A percentile compares a stretch with the other conserved stretches of the same genome.
Evolutionary conservation across 257 asterid species (phyloP).

Genomic region (Ocimum tenuiflorum): DNA sequence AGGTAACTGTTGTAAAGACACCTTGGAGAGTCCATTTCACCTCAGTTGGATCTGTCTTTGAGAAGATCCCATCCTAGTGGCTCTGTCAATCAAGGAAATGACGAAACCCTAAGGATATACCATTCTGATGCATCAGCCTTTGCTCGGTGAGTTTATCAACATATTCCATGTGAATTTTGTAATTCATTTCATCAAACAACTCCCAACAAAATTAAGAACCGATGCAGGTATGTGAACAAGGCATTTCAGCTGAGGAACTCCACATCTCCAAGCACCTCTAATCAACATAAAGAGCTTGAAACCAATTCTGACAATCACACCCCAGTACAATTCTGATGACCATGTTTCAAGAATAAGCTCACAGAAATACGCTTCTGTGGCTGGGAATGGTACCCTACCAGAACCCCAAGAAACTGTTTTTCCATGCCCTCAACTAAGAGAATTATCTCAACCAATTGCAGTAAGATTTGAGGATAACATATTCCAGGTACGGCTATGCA

Average conservation of each 20-base stretch:
- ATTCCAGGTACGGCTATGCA: constrained; percentile 31
- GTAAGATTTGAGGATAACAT: constrained; percentile 37
- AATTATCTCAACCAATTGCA: constrained; percentile 44
- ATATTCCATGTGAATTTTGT: background rate
- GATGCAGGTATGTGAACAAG: constrained; percentile 61
- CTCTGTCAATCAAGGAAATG: constrained; percentile 58
- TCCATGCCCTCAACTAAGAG: constrained; percentile 31
- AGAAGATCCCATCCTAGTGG: constrained; percentile 62
- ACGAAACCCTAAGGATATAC: constrained; percentile 49
- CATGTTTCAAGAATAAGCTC: constrained; percentile 30
- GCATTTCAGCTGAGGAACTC: constrained; percentile 36
- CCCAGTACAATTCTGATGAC: constrained; percentile 43
- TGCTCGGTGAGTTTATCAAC: constrained; percentile 71
- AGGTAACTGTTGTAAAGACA: constrained; percentile 43
- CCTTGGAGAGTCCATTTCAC: constrained; percentile 29
- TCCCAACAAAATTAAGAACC: background rate
- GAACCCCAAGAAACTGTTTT: constrained; percentile 29
- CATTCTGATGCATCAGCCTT: constrained; percentile 94
- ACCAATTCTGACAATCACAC: constrained; percentile 42
- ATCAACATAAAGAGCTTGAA: constrained; percentile 45
- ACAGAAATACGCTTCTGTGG: constrained; percentile 27
- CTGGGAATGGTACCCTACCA: constrained; percentile 28
- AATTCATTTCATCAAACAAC: background rate
- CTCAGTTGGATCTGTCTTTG: constrained; percentile 64
- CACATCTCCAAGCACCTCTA: constrained; percentile 39